A percentile compares a stretch with the other conserved stretches of the same genome.
Conservation (phyloP, 495 filamentous ascomycete genomes). For the Symbiotaphrina buchneri region DNA sequence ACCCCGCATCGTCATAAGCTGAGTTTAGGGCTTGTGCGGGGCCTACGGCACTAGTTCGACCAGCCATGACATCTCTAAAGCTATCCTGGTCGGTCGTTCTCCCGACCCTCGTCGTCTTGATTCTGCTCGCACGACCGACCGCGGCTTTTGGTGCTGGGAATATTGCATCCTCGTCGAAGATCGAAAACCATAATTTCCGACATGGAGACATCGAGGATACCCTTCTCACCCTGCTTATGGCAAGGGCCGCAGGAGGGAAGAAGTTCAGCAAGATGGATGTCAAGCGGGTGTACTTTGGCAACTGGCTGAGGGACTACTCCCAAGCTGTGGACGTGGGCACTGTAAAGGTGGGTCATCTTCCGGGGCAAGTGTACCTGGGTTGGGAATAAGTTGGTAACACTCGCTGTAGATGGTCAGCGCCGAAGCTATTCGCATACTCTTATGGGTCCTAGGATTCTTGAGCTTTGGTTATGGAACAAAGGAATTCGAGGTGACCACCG, state of each 20-base stretch:
- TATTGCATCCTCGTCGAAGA: constrained; percentile 47
- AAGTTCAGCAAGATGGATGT: constrained; percentile 78
- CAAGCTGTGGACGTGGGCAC: constrained; percentile 73
- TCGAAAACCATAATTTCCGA: constrained; percentile 78
- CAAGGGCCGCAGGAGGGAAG: constrained; percentile 54
- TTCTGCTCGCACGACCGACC: constrained; percentile 35
- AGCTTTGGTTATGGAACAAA: constrained; percentile 66
- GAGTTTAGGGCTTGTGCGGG: no score
- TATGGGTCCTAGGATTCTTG: constrained; percentile 38
- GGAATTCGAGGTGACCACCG: constrained; percentile 79
- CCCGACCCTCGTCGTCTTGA: constrained; percentile 29
- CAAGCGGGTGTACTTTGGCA: constrained; percentile 66
- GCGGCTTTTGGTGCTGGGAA: constrained; percentile 78
- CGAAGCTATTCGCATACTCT: constrained; percentile 64
- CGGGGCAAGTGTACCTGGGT: no score
- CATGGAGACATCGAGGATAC: constrained; percentile 94
- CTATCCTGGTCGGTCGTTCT: constrained; percentile 10
- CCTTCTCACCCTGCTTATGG: constrained; percentile 51
- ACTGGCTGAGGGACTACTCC: constrained; percentile 36
- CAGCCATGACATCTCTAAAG: constrained; percentile 2
- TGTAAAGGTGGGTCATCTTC: constrained; percentile 62
- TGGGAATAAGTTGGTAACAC: no score
- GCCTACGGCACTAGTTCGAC: no score
- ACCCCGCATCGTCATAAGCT: no score
- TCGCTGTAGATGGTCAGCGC: constrained; percentile 55